Percentiles rank a stretch among this genome's conserved stretches.
These are phyloP conservation scores for Yamadazyma olivae DNA, from an alignment of 805 yeast genomes.

Conservation along the genomic window DNA sequence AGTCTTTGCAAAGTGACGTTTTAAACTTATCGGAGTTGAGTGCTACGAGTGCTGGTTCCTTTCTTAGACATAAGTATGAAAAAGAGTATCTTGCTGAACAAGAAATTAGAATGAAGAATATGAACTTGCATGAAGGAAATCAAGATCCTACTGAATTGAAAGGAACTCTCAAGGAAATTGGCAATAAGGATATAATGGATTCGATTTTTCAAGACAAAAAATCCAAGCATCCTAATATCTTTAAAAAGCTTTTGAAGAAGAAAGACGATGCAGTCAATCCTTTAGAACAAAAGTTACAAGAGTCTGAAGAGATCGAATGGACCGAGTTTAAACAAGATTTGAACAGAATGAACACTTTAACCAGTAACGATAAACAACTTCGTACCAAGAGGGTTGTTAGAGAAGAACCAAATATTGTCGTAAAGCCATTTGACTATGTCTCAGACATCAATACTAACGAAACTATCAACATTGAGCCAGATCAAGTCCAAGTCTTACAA, in stretches of 20 bases:
- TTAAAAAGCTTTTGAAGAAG: conserved; percentile 39
- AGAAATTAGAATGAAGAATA: conserved; percentile 18
- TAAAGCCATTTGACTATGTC: conserved; percentile 42
- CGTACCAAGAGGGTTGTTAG: conserved; percentile 59
- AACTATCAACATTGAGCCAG: conserved; percentile 17
- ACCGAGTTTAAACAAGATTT: conserved; percentile 50
- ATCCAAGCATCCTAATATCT: conserved; percentile 41
- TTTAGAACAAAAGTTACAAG: conserved; percentile 31
- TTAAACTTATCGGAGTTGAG: conserved; percentile 64
- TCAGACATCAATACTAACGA: conserved; percentile 42
- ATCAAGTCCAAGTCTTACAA: conserved; percentile 11
- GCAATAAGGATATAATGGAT: conserved; percentile 30
- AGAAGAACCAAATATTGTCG: conserved; percentile 34
- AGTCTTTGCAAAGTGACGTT: conserved; percentile 44
- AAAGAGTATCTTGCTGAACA: conserved; percentile 20
- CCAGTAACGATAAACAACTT: conserved; percentile 62
- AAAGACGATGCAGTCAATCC: conserved; percentile 22
- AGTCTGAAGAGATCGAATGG: conserved; percentile 34
- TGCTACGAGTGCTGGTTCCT: conserved; percentile 88
- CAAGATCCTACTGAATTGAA: conserved; percentile 11
- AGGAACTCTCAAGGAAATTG: conserved; percentile 6
- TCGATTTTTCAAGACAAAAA: conserved; percentile 43
- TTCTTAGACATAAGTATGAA: conserved; percentile 67
- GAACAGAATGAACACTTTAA: conserved; percentile 68
- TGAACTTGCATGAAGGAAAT: conserved; percentile 21